These are phyloP conservation scores for Alternaria gaisen DNA, from an alignment of 2,329 filamentous ascomycete genomes.

Conservation along the genomic window DNA sequence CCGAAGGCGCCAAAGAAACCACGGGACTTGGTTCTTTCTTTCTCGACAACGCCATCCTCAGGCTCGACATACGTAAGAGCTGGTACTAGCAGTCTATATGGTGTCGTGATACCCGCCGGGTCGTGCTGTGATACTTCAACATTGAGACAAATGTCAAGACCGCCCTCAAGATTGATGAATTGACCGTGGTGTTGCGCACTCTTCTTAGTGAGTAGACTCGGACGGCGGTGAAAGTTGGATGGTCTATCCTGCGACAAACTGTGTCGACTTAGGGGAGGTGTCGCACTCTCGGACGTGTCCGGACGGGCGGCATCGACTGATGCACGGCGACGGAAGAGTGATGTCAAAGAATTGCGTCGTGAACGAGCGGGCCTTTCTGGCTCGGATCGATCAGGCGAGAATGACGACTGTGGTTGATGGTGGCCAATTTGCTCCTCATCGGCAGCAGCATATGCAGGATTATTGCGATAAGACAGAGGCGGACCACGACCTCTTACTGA, in stretches of 20 bases:
- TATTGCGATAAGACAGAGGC: conserved; percentile 52
- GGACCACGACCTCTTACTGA: conserved; percentile 41
- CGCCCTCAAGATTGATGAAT: conserved; percentile 79
- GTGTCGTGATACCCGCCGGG: conserved; percentile 84
- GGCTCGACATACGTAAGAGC: conserved; percentile 63
- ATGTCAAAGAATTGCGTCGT: conserved; percentile 46
- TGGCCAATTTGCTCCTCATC: conserved; percentile 39
- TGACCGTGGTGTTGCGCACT: conserved; percentile 44
- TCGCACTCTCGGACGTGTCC: conserved; percentile 37
- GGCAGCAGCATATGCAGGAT: conserved; percentile 45
- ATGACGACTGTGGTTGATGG: conserved; percentile 44
- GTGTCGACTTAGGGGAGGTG: conserved; percentile 25
- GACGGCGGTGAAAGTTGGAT: conserved; percentile 55
- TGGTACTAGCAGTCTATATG: conserved; percentile 87
- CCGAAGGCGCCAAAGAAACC: conserved; percentile 42
- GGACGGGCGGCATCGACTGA: conserved; percentile 42
- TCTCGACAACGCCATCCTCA: conserved; percentile 25
- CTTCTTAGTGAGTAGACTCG: conserved; percentile 55
- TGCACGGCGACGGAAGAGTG: conserved; percentile 45
- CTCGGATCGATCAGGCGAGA: conserved; percentile 46
- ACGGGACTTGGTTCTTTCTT: conserved; percentile 37
- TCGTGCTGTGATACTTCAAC: conserved; percentile 88
- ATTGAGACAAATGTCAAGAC: conserved; percentile 86
- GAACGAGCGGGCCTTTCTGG: conserved; percentile 39
- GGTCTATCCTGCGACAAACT: conserved; percentile 42